Base-by-base conservation (phyloP, 768 basidiomycete species). In the Plicaturopsis crispa region DNA sequence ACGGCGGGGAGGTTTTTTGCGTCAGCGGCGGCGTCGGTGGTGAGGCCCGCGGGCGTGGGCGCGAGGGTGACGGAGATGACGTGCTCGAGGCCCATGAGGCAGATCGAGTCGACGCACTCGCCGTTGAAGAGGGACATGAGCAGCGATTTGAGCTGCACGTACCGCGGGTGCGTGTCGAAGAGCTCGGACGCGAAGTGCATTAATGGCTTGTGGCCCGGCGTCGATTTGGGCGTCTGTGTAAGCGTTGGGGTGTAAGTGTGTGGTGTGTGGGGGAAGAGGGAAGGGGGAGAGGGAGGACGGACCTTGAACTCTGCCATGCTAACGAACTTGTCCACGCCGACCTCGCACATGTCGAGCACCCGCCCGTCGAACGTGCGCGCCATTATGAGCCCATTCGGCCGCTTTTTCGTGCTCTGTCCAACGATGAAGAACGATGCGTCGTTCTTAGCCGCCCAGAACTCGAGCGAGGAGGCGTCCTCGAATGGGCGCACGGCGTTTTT, bases 151-250 rank as follows among this genome's bases (percentile, higher is more conserved):
- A 97, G 70, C 53, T 93, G 92, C 5, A 81, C 66, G 58, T 86
- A 93, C 8, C 90, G 82, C 1, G 94, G 91, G 57, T 98, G 91
- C 1, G 88, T 80, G 50, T 94, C 91, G 59, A 98, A 99, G 7
- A 97, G 72, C 44, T 90, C 88, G 1, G 91, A 93, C 11, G 91
- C 88, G 54, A 99, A 99, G 55, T 94, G 90, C 72, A 99, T 80
- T 47, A 97, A 62, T 33, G 96, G 94, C 50, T 87, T 83, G 50
- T 90, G 79, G 7, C 92, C 94, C 17, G 84, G 78, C 4, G 90
- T 84, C 11, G 84, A 80, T 75, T 94, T 97, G 17, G 79, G 70
- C 30, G 85, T 84, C 96, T 92, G 52, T 12, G 11, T 21, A 16
- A n/a, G n/a, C n/a, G n/a, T n/a, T n/a, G n/a, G n/a, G n/a, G n/a